These are phyloP conservation scores for Hydnomerulius pinastri DNA, from an alignment of 768 basidiomycete species.

Conservation along the genomic window DNA sequence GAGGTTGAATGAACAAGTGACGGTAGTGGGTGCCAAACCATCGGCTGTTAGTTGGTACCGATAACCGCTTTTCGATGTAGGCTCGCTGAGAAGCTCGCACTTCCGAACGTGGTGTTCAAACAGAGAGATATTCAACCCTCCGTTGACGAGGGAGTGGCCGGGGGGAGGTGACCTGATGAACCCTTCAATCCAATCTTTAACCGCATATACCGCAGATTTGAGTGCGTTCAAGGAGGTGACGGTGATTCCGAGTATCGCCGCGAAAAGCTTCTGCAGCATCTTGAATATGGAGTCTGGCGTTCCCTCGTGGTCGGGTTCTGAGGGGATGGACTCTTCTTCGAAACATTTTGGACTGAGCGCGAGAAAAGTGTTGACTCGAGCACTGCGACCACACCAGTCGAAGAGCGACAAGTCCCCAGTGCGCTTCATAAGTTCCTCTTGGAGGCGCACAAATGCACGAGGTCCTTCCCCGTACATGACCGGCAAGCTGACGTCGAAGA, in stretches of 20 bases:
- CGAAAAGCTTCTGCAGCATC: too few relatives aligned
- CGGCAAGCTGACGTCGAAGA: conserved; percentile 31
- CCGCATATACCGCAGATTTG: not conserved
- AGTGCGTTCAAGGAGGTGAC: not conserved
- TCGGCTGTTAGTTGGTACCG: conserved; percentile 15
- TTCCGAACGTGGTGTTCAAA: conserved; percentile 19
- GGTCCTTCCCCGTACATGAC: conserved; percentile 28
- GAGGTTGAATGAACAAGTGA: conserved; percentile 7
- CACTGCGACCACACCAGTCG: conserved; percentile 25
- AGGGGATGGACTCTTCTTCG: too few relatives aligned
- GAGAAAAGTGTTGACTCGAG: conserved; percentile 23
- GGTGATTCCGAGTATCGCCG: not conserved
- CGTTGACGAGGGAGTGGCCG: conserved; percentile 24
- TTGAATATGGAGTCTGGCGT: too few relatives aligned
- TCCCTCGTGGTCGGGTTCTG: too few relatives aligned
- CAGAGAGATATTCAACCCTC: conserved; percentile 22
- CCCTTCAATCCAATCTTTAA: conserved; percentile 1
- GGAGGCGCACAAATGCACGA: conserved; percentile 29
- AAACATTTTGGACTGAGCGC: conserved; percentile 21
- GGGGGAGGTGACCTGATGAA: conserved; percentile 12
- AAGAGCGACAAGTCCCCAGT: conserved; percentile 24
- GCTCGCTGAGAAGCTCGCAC: conserved; percentile 7
- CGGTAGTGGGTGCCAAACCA: conserved; percentile 7
- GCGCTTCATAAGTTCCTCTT: conserved; percentile 31
- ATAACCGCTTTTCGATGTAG: not conserved